Conservation (phyloP, 345 rosid genomes). For the Erodium maritimum region DNA sequence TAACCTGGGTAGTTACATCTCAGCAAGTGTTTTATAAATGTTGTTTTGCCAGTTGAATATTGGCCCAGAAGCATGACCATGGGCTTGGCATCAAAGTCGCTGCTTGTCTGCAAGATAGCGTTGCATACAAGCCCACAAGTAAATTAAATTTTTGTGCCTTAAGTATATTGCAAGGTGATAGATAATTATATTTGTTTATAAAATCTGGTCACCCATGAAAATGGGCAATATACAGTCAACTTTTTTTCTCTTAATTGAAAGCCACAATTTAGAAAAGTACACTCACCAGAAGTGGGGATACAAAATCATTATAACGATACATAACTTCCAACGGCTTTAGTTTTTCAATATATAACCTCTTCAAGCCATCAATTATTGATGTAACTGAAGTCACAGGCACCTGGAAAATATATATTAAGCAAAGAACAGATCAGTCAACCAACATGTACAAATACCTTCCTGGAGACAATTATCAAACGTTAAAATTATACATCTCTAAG, state of each 20-base stretch:
- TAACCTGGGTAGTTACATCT: slow-evolving; percentile 75
- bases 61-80: slow-evolving; percentile 98
- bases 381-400: slow-evolving; percentile 53
- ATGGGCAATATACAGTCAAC: neutral
- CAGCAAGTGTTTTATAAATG: slow-evolving; percentile 82
- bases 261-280: neutral
- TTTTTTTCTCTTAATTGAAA: neutral
- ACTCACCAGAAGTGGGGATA: slow-evolving; percentile 68
- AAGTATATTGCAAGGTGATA: no score
- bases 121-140: slow-evolving; percentile 1
- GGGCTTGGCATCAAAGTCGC: slow-evolving; percentile 94
- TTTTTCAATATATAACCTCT: slow-evolving; percentile 67
- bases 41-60: slow-evolving; percentile 93
- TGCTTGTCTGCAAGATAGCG: slow-evolving; percentile 44
- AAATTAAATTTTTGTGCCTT: neutral
- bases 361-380: slow-evolving; percentile 84
- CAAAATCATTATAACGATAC: slow-evolving; percentile 86
- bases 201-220: neutral
- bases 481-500: no score
- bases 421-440: no score
- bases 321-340: slow-evolving; percentile 79
- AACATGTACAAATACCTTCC: no score
- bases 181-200: neutral
- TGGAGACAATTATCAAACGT: no score
- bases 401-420: slow-evolving; percentile 8